These are phyloP conservation scores for Xylaria sp. DNA, from an alignment of 2,329 filamentous ascomycete genomes.

Conservation along the genomic window DNA sequence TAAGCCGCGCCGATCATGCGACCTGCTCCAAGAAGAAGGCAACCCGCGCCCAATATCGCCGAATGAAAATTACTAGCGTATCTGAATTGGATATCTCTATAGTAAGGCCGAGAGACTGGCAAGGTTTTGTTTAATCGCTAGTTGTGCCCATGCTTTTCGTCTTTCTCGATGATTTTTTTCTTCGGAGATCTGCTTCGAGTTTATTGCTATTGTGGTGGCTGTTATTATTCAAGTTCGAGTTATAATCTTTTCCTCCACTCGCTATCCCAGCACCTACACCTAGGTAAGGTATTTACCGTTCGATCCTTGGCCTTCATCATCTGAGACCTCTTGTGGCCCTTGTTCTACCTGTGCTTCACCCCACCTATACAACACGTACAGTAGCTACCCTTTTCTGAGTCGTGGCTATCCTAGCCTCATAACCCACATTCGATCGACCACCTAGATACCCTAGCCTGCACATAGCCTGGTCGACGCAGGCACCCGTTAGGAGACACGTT, in stretches of 20 bases:
- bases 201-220: not conserved
- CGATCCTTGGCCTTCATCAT: not conserved
- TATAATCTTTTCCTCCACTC: not conserved
- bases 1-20: slow-evolving; percentile 1
- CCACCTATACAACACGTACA: not conserved
- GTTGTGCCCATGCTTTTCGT: slow-evolving; percentile 1
- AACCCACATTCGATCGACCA: slow-evolving; percentile 14
- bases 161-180: not conserved
- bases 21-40: slow-evolving; percentile 36
- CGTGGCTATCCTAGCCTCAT: slow-evolving; percentile 24
- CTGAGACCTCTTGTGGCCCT: not conserved
- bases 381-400: slow-evolving; percentile 13
- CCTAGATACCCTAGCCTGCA: not conserved
- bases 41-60: slow-evolving; percentile 5
- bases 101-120: not conserved
- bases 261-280: not conserved
- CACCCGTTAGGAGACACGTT: slow-evolving; percentile 24
- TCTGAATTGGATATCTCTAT: not conserved
- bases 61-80: slow-evolving; percentile 1
- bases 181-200: slow-evolving; percentile 30
- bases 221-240: too few relatives aligned
- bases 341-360: not conserved
- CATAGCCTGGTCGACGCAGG: slow-evolving; percentile 14
- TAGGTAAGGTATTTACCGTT: not conserved
- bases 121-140: slow-evolving; percentile 1